Base-by-base conservation (phyloP, 2,329 filamentous ascomycete genomes). In the Ceratocystis colombiana region DNA sequence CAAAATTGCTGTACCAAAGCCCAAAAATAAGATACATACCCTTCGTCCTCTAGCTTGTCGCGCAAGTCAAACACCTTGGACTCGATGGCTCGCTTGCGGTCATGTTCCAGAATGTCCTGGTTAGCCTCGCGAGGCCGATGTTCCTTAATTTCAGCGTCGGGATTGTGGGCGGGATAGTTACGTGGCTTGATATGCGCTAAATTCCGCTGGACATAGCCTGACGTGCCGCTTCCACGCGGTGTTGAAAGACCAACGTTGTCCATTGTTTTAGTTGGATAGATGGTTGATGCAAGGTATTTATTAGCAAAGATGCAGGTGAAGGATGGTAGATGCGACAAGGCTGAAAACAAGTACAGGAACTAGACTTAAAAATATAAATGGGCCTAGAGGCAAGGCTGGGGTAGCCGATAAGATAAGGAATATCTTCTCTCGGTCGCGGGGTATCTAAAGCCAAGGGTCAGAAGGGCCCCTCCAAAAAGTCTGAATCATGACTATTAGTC, bases 181-280 rank as follows among this genome's bases (percentile, higher is more conserved):
- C 93, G 91, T 37, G 89, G 91, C 73, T 83, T 86, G 71, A 96
- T 85, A 74, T 93, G 87, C 20, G 94, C 94, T 45, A 91, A 85
- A 79, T 97, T 99, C 76, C 91, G 90, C 77, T 97, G 93, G 66
- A 99, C 93, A 75, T 97, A 97, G 74, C 94, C 94, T 0, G 93
- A 97, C 67, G 94, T 99, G 61, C 94, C 94, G 74, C 89, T 96
- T 71, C 94, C 94, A 73, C 94, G 88, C 2, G 94, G 94, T 3
- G 94, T 99, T 67, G 88, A 86, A 72, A 99, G 90, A 67, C 94
- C 95, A 73, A 99, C 94, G 79, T 99, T 99, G 70, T 94, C 67
- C 67, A 66, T 66, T 20, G 33, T 63, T 10, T 8, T 6, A 10
- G 44, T 17, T 6, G 3, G 22, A n/a, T n/a, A 30, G 20, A 0